Percentiles rank a stretch among this genome's conserved stretches.
Conservation (phyloP, 768 basidiomycete species). For the Bullera alba region DNA sequence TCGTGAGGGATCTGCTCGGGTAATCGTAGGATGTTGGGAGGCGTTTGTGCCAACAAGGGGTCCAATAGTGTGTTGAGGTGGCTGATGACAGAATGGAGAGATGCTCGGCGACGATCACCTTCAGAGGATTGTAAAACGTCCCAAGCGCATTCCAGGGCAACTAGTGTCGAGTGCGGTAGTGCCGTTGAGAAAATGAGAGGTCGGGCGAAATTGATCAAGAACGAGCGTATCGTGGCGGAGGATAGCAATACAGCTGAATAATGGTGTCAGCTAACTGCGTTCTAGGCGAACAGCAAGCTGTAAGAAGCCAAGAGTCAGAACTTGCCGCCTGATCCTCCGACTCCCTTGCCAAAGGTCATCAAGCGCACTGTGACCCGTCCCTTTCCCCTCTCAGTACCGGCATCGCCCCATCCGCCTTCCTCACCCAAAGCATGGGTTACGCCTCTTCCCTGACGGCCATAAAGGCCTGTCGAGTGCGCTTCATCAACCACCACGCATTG, state of each 20-base stretch:
- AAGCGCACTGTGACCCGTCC: slow-evolving; percentile 66
- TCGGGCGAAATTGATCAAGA: slow-evolving; percentile 85
- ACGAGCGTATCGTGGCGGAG: slow-evolving; percentile 64
- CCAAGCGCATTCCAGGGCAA: slow-evolving; percentile 69
- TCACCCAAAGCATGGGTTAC: slow-evolving; percentile 61
- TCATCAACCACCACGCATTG: slow-evolving; percentile 75
- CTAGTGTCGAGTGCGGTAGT: slow-evolving; percentile 65
- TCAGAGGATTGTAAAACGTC: slow-evolving; percentile 67
- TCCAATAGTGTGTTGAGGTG: slow-evolving; percentile 42
- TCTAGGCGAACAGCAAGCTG: not conserved
- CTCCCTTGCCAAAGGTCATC: slow-evolving; percentile 88
- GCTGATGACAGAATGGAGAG: slow-evolving; percentile 37
- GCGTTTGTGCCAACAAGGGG: slow-evolving; percentile 6
- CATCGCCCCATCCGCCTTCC: slow-evolving; percentile 5
- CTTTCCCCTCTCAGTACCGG: slow-evolving; percentile 49
- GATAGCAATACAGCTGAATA: slow-evolving; percentile 71
- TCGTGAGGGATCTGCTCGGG: slow-evolving; percentile 6
- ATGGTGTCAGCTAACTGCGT: not conserved
- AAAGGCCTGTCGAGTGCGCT: slow-evolving; percentile 87
- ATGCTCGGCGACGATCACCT: slow-evolving; percentile 49
- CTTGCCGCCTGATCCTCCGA: slow-evolving; percentile 78
- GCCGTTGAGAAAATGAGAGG: slow-evolving; percentile 88
- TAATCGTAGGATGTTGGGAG: slow-evolving; percentile 8
- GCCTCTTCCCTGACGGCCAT: slow-evolving; percentile 70
- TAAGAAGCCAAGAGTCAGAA: slow-evolving; percentile 20